These are phyloP conservation scores for Arthrobotrys iridis DNA, from an alignment of 2,329 filamentous ascomycete genomes.

Conservation along the genomic window DNA sequence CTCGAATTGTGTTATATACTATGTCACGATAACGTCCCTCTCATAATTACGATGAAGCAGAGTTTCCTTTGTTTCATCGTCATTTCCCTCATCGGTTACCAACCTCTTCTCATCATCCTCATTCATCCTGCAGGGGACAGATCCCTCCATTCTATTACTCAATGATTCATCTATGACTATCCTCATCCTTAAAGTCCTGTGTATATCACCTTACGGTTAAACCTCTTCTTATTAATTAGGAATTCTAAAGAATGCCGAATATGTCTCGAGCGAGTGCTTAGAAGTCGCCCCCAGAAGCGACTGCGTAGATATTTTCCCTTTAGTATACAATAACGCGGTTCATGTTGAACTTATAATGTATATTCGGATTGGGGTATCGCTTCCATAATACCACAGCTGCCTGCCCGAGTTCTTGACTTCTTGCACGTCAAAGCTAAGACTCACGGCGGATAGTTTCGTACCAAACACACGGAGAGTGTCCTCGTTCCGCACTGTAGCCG, in stretches of 20 bases:
- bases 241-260: constrained; percentile 11
- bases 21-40: constrained; percentile 50
- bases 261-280: not conserved
- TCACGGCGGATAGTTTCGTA: not conserved
- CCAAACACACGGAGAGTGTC: constrained; percentile 73
- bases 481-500: constrained; percentile 76
- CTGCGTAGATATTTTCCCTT: not conserved
- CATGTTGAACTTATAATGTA: constrained; percentile 15
- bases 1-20: constrained; percentile 52
- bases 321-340: not conserved
- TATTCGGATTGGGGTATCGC: constrained; percentile 30
- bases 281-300: not conserved
- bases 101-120: constrained; percentile 10
- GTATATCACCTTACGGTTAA: constrained; percentile 42
- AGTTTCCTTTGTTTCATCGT: constrained; percentile 44
- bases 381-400: constrained; percentile 42
- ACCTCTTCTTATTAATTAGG: constrained; percentile 31
- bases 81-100: constrained; percentile 12
- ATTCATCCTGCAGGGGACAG: not conserved
- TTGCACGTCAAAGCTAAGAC: not conserved
- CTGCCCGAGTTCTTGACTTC: not conserved
- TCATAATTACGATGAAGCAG: constrained; percentile 50
- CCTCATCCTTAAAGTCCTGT: constrained; percentile 39
- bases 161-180: constrained; percentile 23
- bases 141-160: constrained; percentile 4